Percentiles rank a stretch among this genome's conserved stretches.
Evolutionary conservation across 768 basidiomycete genomes (phyloP).

Genomic region (Podaxis sp.): DNA sequence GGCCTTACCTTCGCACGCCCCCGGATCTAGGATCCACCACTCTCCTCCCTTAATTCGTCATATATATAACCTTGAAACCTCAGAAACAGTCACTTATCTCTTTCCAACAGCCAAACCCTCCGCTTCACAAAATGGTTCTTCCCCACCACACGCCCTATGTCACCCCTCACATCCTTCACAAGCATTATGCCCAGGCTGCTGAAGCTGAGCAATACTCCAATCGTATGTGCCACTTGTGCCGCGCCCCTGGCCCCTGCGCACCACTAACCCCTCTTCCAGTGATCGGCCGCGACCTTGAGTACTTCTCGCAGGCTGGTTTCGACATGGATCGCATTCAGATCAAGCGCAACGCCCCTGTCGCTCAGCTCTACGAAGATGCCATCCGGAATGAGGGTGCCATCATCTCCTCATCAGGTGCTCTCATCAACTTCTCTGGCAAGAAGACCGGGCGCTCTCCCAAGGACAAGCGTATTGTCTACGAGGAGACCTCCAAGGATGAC

Average conservation of each 20-base stretch:
- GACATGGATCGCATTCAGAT: slow-evolving; percentile 97
- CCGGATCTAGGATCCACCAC: slow-evolving; percentile 19
- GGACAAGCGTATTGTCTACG: slow-evolving; percentile 99
- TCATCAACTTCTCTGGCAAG: slow-evolving; percentile 99
- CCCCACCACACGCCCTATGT: slow-evolving; percentile 78
- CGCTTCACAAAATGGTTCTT: slow-evolving; percentile 51
- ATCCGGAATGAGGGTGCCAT: slow-evolving; percentile 98
- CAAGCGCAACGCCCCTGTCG: slow-evolving; percentile 89
- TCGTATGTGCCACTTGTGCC: slow-evolving; percentile 37
- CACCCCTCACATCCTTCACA: slow-evolving; percentile 87
- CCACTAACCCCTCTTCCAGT: slow-evolving; percentile 42
- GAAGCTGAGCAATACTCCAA: slow-evolving; percentile 59
- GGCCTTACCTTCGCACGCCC: slow-evolving; percentile 12
- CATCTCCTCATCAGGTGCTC: slow-evolving; percentile 90
- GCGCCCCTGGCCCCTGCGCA: slow-evolving; percentile 1
- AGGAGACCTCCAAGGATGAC: slow-evolving; percentile 93
- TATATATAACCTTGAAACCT: slow-evolving; percentile 13
- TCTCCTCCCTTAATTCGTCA: slow-evolving; percentile 13
- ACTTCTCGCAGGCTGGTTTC: slow-evolving; percentile 98
- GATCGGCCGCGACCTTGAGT: slow-evolving; percentile 89
- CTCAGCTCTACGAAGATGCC: slow-evolving; percentile 94
- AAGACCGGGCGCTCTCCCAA: slow-evolving; percentile 98
- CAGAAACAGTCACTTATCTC: slow-evolving; percentile 13
- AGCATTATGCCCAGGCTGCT: slow-evolving; percentile 71
- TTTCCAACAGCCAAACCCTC: slow-evolving; percentile 11